phyloP scores from a whole-genome alignment of 129 eudicot genomes.

The Flaveria linearis region DNA sequence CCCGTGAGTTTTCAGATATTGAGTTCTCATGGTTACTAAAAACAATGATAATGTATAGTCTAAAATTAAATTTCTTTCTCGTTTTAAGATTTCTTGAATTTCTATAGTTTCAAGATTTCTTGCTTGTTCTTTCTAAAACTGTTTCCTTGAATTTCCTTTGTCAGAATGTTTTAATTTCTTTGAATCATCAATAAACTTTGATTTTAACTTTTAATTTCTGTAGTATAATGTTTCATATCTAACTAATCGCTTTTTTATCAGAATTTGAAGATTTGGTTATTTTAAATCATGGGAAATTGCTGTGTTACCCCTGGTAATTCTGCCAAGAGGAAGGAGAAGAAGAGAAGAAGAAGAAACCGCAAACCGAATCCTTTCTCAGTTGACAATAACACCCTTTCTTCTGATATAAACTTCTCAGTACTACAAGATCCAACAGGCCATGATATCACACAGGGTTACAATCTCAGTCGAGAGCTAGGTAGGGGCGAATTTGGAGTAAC shows the following conservation, averaged over 20 bases:
- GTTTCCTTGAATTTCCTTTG: not conserved
- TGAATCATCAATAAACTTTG: not conserved
- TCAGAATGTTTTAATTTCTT: not conserved
- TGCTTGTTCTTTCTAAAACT: not conserved
- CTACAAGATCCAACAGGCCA: slow-evolving; percentile 56
- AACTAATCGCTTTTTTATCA: not conserved
- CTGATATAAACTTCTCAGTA: slow-evolving; percentile 48
- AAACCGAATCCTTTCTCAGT: slow-evolving; percentile 56
- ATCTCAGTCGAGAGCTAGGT: slow-evolving; percentile 66
- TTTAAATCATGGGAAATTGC: slow-evolving; percentile 73
- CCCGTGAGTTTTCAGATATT: not conserved
- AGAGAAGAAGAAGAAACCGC: slow-evolving; percentile 41
- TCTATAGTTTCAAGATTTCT: not conserved
- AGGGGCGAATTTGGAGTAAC: slow-evolving; percentile 86
- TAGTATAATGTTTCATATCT: not conserved
- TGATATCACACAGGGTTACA: slow-evolving; percentile 43
- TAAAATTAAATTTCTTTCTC: no score
- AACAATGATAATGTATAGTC: no score
- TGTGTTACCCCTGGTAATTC: slow-evolving; percentile 48
- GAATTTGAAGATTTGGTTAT: slow-evolving; percentile 28
- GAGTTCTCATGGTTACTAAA: no score
- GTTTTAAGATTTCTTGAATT: no score
- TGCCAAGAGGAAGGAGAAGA: slow-evolving; percentile 43
- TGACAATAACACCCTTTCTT: slow-evolving; percentile 42
- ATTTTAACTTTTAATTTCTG: not conserved